These are phyloP conservation scores for Lachnellula arida DNA, from an alignment of 2,329 filamentous ascomycete species.

Conservation along the genomic window DNA sequence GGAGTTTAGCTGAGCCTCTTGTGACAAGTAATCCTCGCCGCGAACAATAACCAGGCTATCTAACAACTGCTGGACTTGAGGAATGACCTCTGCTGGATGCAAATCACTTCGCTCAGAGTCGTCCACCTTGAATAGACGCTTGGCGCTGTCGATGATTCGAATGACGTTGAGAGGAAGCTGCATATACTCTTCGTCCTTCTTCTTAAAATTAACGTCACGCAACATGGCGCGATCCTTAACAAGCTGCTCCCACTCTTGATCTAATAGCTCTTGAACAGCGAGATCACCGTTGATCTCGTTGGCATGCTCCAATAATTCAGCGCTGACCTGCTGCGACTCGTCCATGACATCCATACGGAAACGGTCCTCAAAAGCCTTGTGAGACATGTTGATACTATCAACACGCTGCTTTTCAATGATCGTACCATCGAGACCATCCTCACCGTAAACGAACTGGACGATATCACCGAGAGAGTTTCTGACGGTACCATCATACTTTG, in stretches of 20 bases:
- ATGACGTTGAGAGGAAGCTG: conserved; percentile 89
- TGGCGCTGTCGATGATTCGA: conserved; percentile 86
- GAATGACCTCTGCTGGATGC: conserved; percentile 81
- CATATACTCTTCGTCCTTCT: conserved; percentile 78
- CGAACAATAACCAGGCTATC: conserved; percentile 79
- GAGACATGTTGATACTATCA: conserved; percentile 91
- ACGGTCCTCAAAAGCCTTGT: conserved; percentile 86
- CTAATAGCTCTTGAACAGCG: conserved; percentile 80
- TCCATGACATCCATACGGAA: conserved; percentile 83
- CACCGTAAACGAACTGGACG: conserved; percentile 96
- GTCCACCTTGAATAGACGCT: conserved; percentile 86
- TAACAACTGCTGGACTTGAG: conserved; percentile 69
- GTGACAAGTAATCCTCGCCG: conserved; percentile 74
- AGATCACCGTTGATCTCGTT: conserved; percentile 82
- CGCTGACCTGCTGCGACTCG: conserved; percentile 46
- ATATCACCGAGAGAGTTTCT: conserved; percentile 83
- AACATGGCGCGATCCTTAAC: conserved; percentile 69
- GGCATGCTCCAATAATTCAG: conserved; percentile 80
- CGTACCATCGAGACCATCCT: conserved; percentile 88
- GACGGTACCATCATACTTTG: conserved; percentile 91
- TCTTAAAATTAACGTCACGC: conserved; percentile 59
- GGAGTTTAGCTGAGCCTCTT: conserved; percentile 82
- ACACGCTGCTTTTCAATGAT: conserved; percentile 95
- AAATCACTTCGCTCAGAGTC: conserved; percentile 82
- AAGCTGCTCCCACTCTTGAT: conserved; percentile 82